Base-by-base conservation (phyloP, 805 yeast species). In the Starmerella bombi region DNA sequence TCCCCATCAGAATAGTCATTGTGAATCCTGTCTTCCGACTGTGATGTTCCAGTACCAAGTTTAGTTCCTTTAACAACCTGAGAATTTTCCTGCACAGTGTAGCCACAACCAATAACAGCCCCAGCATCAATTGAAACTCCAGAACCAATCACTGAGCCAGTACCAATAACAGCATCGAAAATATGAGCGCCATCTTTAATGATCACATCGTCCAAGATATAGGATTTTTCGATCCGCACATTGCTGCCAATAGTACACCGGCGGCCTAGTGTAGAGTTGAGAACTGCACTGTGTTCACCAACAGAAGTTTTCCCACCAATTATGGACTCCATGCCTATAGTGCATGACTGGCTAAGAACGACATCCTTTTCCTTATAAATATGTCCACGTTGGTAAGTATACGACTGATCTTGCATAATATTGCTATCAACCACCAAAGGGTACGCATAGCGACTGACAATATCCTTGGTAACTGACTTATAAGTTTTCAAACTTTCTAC, bases 401-500 rank as follows among this genome's bases (percentile, higher is more conserved):
- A 91, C 2, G 82, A 71, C 54, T 80, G 84, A 52, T 71, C 75
- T 4, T 30, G 47, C 21, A 43, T 39, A 22, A 71, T 74, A 58
- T 88, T 86, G 40, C 85, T 67, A 49, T 88, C 97, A 3, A 94
- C 88, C 15, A 78, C 83, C 40, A 88, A 65, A 20, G 98, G 98
- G 55, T 84, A 88, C 44, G 88, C 72, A 83, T 94, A 91, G 57
- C 97, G 75, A 18, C 85, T 84, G 40, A 91, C 64, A 31, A 86
- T 74, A 58, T 91, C 97, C 59, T 82, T 91, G 14, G 93, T 74
- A 14, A 91, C 75, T 9, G 94, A 86, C 57, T 80, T 88, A 59
- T 86, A 91, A 0, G 97, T 84, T 56, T 82, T 82, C 78, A 91
- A 79, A 57, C 88, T 80, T 56, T 86, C 93, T n/a, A 84, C 97